Evolutionary conservation across 192 early-diverging fungal genomes (phyloP), one percentile per base, ranked within the genome.

Genomic region (Gryganskiella cystojenkinii): DNA sequence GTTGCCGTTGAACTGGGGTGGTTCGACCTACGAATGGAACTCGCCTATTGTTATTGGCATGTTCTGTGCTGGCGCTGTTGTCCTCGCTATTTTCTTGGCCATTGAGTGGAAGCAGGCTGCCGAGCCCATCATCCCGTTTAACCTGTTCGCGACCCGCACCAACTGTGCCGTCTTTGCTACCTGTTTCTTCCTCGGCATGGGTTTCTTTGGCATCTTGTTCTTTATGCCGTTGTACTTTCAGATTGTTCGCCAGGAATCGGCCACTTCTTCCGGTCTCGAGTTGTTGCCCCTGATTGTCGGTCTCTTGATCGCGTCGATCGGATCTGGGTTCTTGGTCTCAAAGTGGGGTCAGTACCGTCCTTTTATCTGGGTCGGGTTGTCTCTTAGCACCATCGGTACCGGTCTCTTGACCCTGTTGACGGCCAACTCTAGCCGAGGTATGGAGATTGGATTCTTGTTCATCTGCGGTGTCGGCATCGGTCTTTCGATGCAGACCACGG

Each of bases 381-480:
- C 83, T 8, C 69, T 97, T 17, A 53, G 85, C 8, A 83, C 84
- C 3, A 63, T 87, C 31, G 94, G 93, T 28, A 51, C 82, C 22
- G 87, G 80, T 14, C 81, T 96, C 30, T 61, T 91, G 9, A 80
- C 86, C 7, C 84, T 87, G 9, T 61, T 93, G 14, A 52, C 62
- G 42, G 83, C 67, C 5, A 70, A 79, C 19, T 80, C 87, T 20
- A 75, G 35, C 27, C 66, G 63, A 2, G 89, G 83, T 19, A 53
- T 82, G 68, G 82, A 83, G 37, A 86, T 91, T 56, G 83, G 89
- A 19, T 92, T 83, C 64, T 64, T 94, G 52, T 59, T 95, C 9
- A 59, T 95, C 56, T 27, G 85, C 40, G 95, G 95, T 10, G 30
- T 92, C 28, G 97, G 97, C 14, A 51, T 91, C 22, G 96, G 97